Conservation (phyloP, 192 early-diverging fungal genomes). For the Rhizophagus sp. region DNA sequence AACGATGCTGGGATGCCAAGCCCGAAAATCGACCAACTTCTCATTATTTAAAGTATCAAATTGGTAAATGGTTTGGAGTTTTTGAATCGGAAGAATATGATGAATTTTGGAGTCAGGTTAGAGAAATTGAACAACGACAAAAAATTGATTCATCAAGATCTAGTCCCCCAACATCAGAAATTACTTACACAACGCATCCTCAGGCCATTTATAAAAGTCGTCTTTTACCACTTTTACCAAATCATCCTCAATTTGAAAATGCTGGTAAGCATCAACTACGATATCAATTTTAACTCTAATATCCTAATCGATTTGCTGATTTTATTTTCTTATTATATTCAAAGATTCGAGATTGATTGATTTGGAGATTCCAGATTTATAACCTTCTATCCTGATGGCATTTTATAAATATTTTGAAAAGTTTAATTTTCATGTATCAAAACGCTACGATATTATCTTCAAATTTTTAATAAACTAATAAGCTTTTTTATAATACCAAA, state of each 20-base stretch:
- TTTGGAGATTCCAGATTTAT: slow-evolving; percentile 1
- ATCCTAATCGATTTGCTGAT: background rate
- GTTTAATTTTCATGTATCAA: too few species aligned
- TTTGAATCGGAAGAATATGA: background rate
- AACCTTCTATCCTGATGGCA: too few species aligned
- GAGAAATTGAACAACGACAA: background rate
- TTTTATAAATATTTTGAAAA: too few species aligned
- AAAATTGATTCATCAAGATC: background rate
- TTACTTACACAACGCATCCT: background rate
- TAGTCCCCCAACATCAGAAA: background rate
- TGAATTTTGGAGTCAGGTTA: slow-evolving; percentile 7
- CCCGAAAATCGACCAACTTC: background rate
- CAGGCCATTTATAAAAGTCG: slow-evolving; percentile 6
- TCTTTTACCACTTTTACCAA: background rate
- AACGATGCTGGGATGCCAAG: background rate
- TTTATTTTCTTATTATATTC: background rate
- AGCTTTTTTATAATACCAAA: too few species aligned
- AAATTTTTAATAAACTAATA: too few species aligned
- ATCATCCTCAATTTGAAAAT: background rate
- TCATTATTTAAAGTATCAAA: background rate
- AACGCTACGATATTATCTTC: too few species aligned
- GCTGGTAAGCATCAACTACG: background rate
- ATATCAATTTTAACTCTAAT: background rate
- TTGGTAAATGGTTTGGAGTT: slow-evolving; percentile 1
- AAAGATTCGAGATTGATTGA: background rate